These are phyloP conservation scores for Seiridium unicorne DNA, from an alignment of 2,329 filamentous ascomycete genomes.

Conservation along the genomic window DNA sequence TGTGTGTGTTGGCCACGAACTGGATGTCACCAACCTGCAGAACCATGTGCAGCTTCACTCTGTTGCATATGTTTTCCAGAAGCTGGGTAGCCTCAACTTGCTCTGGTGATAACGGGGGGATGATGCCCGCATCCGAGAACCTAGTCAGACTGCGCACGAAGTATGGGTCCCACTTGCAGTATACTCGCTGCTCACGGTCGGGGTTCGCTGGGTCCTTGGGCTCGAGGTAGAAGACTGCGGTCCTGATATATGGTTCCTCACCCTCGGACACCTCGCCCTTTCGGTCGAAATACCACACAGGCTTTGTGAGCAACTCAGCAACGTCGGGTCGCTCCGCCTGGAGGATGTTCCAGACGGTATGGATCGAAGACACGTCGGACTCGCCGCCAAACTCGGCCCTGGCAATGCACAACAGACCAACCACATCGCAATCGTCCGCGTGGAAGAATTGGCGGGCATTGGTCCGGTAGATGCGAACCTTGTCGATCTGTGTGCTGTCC, in stretches of 20 bases:
- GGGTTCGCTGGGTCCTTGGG: slow-evolving; percentile 34
- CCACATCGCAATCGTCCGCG: slow-evolving; percentile 78
- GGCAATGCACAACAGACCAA: slow-evolving; percentile 79
- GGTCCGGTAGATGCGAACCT: slow-evolving; percentile 87
- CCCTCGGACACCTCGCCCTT: slow-evolving; percentile 79
- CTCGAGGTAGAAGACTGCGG: slow-evolving; percentile 76
- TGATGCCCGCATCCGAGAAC: slow-evolving; percentile 70
- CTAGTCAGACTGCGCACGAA: slow-evolving; percentile 74
- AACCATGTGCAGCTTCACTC: slow-evolving; percentile 78
- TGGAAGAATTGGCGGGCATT: slow-evolving; percentile 86
- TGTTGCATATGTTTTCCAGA: slow-evolving; percentile 73
- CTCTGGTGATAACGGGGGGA: slow-evolving; percentile 68
- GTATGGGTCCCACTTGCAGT: slow-evolving; percentile 89
- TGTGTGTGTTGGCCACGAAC: slow-evolving; percentile 77
- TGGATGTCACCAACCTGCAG: slow-evolving; percentile 87
- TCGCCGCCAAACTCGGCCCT: slow-evolving; percentile 79
- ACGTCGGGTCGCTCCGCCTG: slow-evolving; percentile 76
- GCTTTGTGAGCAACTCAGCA: slow-evolving; percentile 69
- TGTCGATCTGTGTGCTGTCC: slow-evolving; percentile 77
- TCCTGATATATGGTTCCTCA: slow-evolving; percentile 71
- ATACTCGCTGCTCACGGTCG: slow-evolving; percentile 63
- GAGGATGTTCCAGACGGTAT: slow-evolving; percentile 79
- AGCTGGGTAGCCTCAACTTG: slow-evolving; percentile 68
- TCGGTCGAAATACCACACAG: slow-evolving; percentile 89
- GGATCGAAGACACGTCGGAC: slow-evolving; percentile 75